phyloP scores from a whole-genome alignment of 1,284 basidiomycete genomes.

The Trichosporon inkin region DNA sequence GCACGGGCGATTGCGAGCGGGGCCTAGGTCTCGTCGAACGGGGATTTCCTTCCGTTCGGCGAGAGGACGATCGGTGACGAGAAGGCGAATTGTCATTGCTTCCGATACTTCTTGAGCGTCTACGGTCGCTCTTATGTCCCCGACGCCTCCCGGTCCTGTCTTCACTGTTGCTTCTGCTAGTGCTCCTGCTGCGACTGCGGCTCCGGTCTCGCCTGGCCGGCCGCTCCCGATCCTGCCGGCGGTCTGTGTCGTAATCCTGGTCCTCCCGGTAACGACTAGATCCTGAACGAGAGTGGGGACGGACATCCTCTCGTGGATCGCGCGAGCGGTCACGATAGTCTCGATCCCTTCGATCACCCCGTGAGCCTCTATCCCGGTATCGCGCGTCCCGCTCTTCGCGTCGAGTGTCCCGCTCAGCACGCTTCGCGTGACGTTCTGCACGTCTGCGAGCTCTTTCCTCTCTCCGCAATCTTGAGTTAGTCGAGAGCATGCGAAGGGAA shows the following conservation, averaged over 20 bases:
- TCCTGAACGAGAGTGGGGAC: no score
- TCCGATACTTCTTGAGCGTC: no score
- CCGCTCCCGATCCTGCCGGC: neutral
- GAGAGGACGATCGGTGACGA: no score
- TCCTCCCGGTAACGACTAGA: neutral
- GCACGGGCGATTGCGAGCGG: no score
- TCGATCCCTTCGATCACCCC: neutral
- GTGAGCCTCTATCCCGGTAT: neutral
- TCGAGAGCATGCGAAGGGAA: neutral
- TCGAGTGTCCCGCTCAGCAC: no score
- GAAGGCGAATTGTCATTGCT: no score
- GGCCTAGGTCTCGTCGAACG: neutral
- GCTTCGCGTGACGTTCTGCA: no score
- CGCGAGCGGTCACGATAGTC: neutral
- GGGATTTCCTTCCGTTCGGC: no score
- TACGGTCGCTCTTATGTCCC: neutral
- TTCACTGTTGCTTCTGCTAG: no score
- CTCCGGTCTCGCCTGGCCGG: no score
- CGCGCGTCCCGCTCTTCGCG: neutral
- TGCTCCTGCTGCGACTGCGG: no score
- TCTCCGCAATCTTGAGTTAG: constrained; percentile 34
- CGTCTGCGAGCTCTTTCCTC: constrained; percentile 44
- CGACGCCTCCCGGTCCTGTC: neutral
- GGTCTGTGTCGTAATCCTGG: neutral
- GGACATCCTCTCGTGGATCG: no score